Evolutionary conservation across 306 rosid genomes (phyloP).

Genomic region (Chamaecrista fasciculata): DNA sequence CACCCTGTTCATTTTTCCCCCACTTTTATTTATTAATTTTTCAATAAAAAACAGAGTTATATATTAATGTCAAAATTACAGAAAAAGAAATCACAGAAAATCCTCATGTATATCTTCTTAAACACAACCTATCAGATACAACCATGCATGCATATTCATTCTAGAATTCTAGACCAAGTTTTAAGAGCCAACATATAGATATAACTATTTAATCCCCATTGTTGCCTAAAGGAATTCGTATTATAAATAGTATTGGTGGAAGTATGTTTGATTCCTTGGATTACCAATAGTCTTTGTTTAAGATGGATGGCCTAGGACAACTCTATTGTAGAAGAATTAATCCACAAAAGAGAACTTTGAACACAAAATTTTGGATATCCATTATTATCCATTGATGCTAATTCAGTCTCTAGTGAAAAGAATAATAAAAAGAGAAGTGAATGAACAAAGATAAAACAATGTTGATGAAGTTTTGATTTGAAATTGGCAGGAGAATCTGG

Average conservation of each 20-base stretch:
- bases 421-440: constrained; percentile 29
- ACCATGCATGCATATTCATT: neutral
- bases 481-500: constrained; percentile 40
- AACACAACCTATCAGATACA: constrained; percentile 22
- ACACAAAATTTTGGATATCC: constrained; percentile 26
- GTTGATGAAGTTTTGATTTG: constrained; percentile 37
- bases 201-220: neutral
- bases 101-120: too few species aligned
- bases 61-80: neutral
- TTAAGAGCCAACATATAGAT: neutral
- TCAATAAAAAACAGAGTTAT: neutral
- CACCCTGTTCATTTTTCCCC: constrained; percentile 27
- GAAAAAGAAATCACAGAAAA: too few species aligned
- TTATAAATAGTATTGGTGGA: neutral
- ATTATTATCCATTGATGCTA: constrained; percentile 9
- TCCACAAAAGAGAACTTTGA: constrained; percentile 24
- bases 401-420: constrained; percentile 19
- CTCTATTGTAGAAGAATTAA: constrained; percentile 13
- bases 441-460: constrained; percentile 27
- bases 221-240: neutral
- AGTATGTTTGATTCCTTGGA: neutral
- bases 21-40: neutral
- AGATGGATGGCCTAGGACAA: constrained; percentile 9
- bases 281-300: neutral
- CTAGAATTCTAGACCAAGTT: neutral